Percentiles rank a stretch among this genome's conserved stretches.
Evolutionary conservation across 2,329 filamentous ascomycete genomes (phyloP).

Genomic region (Corinectria fuckeliana): DNA sequence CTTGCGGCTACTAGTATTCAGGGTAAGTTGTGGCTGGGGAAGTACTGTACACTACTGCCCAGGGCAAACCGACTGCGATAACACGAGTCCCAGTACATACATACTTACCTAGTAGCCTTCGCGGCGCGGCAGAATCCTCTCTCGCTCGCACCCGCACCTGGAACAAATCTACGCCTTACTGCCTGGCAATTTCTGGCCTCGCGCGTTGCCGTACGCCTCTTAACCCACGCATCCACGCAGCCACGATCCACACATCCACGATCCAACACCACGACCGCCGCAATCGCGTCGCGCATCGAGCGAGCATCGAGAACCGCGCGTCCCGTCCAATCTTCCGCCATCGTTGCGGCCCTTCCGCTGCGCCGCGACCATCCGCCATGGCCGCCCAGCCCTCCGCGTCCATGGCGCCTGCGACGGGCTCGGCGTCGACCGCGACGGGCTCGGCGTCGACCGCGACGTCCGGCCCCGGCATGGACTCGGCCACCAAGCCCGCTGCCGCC

Average conservation of each 20-base stretch:
- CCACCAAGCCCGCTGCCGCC: slow-evolving; percentile 26
- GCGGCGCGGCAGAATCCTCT: slow-evolving; percentile 37
- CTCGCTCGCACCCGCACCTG: slow-evolving; percentile 2
- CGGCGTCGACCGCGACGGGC: slow-evolving; percentile 42
- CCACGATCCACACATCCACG: slow-evolving; percentile 22
- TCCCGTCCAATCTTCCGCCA: slow-evolving; percentile 34
- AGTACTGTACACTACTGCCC: background rate
- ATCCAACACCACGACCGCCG: slow-evolving; percentile 16
- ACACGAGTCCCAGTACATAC: slow-evolving; percentile 24
- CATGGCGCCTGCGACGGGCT: slow-evolving; percentile 42
- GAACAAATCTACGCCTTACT: slow-evolving; percentile 27
- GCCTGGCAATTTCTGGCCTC: slow-evolving; percentile 22
- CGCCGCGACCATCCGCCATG: slow-evolving; percentile 47
- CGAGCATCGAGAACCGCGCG: slow-evolving; percentile 15
- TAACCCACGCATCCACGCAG: slow-evolving; percentile 6
- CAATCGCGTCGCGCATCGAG: slow-evolving; percentile 28
- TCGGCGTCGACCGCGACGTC: slow-evolving; percentile 42
- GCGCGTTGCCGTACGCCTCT: slow-evolving; percentile 27
- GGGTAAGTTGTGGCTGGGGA: background rate
- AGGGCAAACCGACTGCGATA: background rate
- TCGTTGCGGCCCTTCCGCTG: slow-evolving; percentile 47
- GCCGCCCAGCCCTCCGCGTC: slow-evolving; percentile 51
- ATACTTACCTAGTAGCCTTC: slow-evolving; percentile 8
- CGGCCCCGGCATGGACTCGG: slow-evolving; percentile 40
- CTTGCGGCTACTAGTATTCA: too few species aligned